phyloP scores from a whole-genome alignment of 78 protist genomes.

The Dictyostelium intermedium region DNA sequence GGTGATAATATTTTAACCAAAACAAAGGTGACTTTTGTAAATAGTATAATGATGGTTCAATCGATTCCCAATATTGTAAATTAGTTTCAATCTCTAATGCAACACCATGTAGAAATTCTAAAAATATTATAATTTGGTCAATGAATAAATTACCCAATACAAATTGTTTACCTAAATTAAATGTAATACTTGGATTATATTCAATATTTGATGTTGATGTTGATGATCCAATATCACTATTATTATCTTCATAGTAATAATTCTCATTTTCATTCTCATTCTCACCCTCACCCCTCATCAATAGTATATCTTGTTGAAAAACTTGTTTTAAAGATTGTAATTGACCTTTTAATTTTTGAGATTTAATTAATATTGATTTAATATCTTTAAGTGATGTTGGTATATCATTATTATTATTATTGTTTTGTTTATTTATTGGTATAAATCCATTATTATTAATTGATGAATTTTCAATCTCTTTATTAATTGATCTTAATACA shows the following conservation, averaged over 20 bases:
- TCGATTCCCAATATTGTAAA: slow-evolving; percentile 20
- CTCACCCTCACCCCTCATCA: background rate
- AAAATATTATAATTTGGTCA: slow-evolving; percentile 16
- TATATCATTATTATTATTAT: background rate
- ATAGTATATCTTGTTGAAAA: background rate
- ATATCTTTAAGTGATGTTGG: background rate
- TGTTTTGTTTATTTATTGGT: background rate
- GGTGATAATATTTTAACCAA: slow-evolving; percentile 38
- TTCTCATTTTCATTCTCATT: no score
- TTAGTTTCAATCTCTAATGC: background rate
- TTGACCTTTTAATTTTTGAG: background rate
- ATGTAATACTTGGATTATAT: slow-evolving; percentile 34
- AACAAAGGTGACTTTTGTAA: slow-evolving; percentile 55
- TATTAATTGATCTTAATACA: background rate
- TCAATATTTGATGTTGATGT: background rate
- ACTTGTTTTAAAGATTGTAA: background rate
- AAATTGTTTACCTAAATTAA: slow-evolving; percentile 42
- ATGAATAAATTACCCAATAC: slow-evolving; percentile 16
- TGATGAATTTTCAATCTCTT: slow-evolving; percentile 11
- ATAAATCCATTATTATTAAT: background rate
- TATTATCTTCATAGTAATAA: background rate
- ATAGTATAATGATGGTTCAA: background rate
- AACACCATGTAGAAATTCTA: slow-evolving; percentile 16
- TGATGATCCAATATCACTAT: background rate
- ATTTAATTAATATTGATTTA: background rate